Evolutionary conservation across 202 grass and related monocot genomes (phyloP).

Genomic region (Setaria italica): DNA sequence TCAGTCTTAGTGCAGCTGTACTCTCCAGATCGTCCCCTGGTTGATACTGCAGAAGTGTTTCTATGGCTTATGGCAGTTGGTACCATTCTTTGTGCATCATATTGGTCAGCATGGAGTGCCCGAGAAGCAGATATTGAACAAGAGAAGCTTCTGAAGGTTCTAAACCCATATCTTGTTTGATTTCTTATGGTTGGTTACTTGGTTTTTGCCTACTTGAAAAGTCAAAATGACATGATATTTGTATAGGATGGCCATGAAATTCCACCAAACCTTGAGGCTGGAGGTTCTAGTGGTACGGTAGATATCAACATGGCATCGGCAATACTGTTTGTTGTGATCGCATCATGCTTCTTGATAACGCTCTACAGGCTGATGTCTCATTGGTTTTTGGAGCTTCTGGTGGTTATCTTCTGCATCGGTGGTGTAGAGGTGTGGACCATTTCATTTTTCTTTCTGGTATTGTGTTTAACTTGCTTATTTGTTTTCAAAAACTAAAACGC

Average conservation of each 20-base stretch:
- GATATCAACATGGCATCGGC: constrained; percentile 90
- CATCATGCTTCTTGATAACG: constrained; percentile 90
- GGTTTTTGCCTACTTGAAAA: constrained; percentile 37
- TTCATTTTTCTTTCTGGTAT: constrained; percentile 27
- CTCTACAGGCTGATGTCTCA: constrained; percentile 92
- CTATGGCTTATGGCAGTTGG: constrained; percentile 99
- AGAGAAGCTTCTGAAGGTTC: constrained; percentile 95
- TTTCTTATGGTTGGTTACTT: constrained; percentile 32
- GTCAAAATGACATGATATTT: constrained; percentile 30
- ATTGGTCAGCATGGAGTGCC: constrained; percentile 97
- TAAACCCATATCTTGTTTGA: constrained; percentile 13
- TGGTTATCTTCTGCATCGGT: constrained; percentile 96
- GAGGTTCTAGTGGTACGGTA: constrained; percentile 75
- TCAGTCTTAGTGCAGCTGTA: constrained; percentile 89
- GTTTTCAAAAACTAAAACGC: constrained; percentile 19
- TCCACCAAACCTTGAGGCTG: constrained; percentile 56
- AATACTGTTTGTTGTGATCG: constrained; percentile 86
- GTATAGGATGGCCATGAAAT: constrained; percentile 80
- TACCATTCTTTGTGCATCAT: constrained; percentile 95
- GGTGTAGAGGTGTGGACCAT: constrained; percentile 81
- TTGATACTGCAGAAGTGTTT: constrained; percentile 98
- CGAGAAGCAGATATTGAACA: constrained; percentile 85
- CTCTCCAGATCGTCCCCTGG: constrained; percentile 88
- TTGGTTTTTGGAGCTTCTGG: constrained; percentile 97
- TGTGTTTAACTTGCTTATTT: constrained; percentile 6